These are phyloP conservation scores for Calonectria honghensis DNA, from an alignment of 2,329 filamentous ascomycete species.

Conservation along the genomic window DNA sequence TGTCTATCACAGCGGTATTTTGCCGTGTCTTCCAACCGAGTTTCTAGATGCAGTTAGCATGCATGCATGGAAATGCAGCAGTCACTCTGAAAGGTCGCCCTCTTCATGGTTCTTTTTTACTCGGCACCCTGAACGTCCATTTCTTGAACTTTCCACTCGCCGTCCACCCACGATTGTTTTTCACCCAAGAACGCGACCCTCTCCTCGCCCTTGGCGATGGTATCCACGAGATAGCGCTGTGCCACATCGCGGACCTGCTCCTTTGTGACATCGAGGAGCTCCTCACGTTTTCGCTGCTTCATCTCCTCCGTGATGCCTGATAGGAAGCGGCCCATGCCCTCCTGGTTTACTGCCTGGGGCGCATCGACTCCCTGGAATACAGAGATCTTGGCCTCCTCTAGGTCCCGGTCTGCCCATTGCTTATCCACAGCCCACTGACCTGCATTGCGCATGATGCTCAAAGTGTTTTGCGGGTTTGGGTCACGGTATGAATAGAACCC, in stretches of 20 bases:
- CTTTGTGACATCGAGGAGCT: conserved; percentile 88
- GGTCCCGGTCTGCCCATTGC: conserved; percentile 86
- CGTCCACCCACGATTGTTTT: conserved; percentile 86
- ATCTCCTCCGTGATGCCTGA: conserved; percentile 91
- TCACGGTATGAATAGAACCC: conserved; percentile 98
- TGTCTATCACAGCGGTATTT: conserved; percentile 35
- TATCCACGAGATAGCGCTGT: conserved; percentile 86
- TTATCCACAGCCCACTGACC: conserved; percentile 89
- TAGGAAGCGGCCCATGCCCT: conserved; percentile 91
- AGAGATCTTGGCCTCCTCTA: conserved; percentile 96
- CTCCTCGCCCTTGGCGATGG: conserved; percentile 75
- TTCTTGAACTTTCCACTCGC: conserved; percentile 83
- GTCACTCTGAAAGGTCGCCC: conserved; percentile 6
- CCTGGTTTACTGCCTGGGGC: conserved; percentile 88
- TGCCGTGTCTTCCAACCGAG: conserved; percentile 20
- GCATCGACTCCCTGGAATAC: conserved; percentile 96
- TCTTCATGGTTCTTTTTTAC: conserved; percentile 46
- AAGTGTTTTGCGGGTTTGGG: conserved; percentile 92
- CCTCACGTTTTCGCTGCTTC: conserved; percentile 88
- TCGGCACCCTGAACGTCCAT: conserved; percentile 77
- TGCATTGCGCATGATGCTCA: conserved; percentile 88
- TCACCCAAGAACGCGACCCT: conserved; percentile 86
- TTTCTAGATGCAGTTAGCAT: conserved; percentile 39
- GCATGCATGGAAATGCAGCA: conserved; percentile 23
- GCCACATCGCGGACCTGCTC: conserved; percentile 88